A percentile compares a stretch with the other conserved stretches of the same genome.
These are phyloP conservation scores for Colletotrichum sp. DNA, from an alignment of 2,329 filamentous ascomycete genomes.

Conservation along the genomic window DNA sequence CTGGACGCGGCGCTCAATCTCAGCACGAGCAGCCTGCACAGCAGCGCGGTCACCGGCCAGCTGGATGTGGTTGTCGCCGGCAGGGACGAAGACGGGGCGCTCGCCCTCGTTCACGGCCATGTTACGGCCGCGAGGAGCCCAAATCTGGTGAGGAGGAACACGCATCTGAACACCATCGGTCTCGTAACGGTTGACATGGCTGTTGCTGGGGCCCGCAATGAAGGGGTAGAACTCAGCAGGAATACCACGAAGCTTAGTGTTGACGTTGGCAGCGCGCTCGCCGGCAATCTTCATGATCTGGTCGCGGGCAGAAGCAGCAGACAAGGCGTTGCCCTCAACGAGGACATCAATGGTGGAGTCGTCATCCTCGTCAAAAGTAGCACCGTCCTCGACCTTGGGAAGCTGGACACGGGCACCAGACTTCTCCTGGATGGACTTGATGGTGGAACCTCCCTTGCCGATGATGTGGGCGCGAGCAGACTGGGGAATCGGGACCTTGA, in stretches of 20 bases:
- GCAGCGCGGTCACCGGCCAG: constrained; percentile 85
- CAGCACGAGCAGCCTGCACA: constrained; percentile 78
- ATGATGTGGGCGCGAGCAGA: constrained; percentile 91
- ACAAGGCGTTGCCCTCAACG: constrained; percentile 90
- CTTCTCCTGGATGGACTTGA: constrained; percentile 87
- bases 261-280: constrained; percentile 83
- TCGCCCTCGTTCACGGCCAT: constrained; percentile 51
- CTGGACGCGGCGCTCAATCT: constrained; percentile 80
- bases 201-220: constrained; percentile 81
- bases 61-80: constrained; percentile 80
- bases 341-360: constrained; percentile 84
- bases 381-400: constrained; percentile 75
- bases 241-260: constrained; percentile 80
- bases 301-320: constrained; percentile 81
- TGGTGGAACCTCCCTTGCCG: constrained; percentile 86
- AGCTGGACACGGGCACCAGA: constrained; percentile 91
- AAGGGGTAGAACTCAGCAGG: constrained; percentile 96
- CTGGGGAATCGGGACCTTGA: constrained; percentile 81
- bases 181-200: constrained; percentile 71
- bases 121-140: constrained; percentile 48
- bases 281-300: constrained; percentile 88
- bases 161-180: constrained; percentile 80
- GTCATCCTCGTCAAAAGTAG: constrained; percentile 67
- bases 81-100: constrained; percentile 72
- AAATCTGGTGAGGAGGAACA: constrained; percentile 82